A percentile compares a stretch with the other conserved stretches of the same genome.
phyloP scores from a whole-genome alignment of 371 early-diverging fungal genomes.

The Chytridium lagenaria region DNA sequence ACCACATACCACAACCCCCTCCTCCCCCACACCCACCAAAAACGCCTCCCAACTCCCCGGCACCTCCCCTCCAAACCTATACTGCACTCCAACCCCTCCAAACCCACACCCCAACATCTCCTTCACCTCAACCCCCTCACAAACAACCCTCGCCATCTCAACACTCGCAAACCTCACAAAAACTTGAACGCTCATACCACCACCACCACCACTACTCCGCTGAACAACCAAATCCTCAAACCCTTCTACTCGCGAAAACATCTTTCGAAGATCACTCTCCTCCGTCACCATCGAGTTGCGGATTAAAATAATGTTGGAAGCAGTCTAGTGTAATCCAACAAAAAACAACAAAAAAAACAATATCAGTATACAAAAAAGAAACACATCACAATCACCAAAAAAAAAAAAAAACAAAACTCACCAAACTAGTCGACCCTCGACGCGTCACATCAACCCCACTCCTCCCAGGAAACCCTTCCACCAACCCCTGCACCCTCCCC shows the following conservation, averaged over 20 bases:
- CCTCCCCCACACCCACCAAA: background rate
- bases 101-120: background rate
- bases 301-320: background rate
- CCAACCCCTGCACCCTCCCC: background rate
- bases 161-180: background rate
- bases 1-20: background rate
- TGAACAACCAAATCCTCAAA: conserved; percentile 3
- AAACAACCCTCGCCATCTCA: background rate
- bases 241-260: background rate
- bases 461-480: background rate
- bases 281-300: conserved; percentile 7
- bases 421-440: background rate
- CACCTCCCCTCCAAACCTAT: background rate
- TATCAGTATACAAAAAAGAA: background rate
- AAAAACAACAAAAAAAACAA: background rate
- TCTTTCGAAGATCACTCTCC: background rate
- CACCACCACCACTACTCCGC: no score
- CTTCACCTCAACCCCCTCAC: background rate
- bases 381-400: background rate
- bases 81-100: background rate
- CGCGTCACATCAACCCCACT: background rate
- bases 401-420: background rate
- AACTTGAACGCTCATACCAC: background rate
- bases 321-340: no score
- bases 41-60: background rate